Evolutionary conservation across 2,329 filamentous ascomycete genomes (phyloP).

Genomic region (Huntiella bhutanensis): DNA sequence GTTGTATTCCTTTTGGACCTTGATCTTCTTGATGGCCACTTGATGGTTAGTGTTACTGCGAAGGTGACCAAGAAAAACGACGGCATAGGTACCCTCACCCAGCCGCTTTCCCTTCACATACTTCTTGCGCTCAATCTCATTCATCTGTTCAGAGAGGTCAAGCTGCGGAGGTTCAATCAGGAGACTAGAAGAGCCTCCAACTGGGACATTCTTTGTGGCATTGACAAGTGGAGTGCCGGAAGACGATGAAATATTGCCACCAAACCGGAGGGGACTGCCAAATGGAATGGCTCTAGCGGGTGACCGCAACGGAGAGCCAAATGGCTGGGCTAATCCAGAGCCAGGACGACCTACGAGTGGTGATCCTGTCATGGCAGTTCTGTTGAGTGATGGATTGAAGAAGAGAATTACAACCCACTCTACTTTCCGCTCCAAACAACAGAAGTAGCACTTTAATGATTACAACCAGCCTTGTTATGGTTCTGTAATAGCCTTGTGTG

Average conservation of each 20-base stretch:
- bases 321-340: slow-evolving; percentile 14
- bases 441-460: too few relatives aligned
- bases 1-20: slow-evolving; percentile 65
- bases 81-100: slow-evolving; percentile 90
- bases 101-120: slow-evolving; percentile 87
- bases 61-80: slow-evolving; percentile 79
- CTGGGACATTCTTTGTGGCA: background rate
- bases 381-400: too few relatives aligned
- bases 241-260: slow-evolving; percentile 13
- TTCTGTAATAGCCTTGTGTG: too few relatives aligned
- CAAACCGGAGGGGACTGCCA: slow-evolving; percentile 15
- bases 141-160: slow-evolving; percentile 61
- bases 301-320: slow-evolving; percentile 10
- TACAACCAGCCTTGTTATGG: too few relatives aligned
- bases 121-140: slow-evolving; percentile 65
- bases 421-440: too few relatives aligned
- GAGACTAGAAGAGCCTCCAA: background rate
- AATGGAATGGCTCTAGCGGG: slow-evolving; percentile 13
- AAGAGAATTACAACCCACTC: too few relatives aligned
- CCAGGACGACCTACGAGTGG: slow-evolving; percentile 19
- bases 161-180: slow-evolving; percentile 17
- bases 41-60: slow-evolving; percentile 50
- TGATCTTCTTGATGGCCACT: slow-evolving; percentile 90
- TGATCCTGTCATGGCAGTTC: slow-evolving; percentile 20
- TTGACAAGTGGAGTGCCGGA: slow-evolving; percentile 12